Conservation (phyloP, 2,329 filamentous ascomycete genomes). For the Coniochaeta hoffmannii region DNA sequence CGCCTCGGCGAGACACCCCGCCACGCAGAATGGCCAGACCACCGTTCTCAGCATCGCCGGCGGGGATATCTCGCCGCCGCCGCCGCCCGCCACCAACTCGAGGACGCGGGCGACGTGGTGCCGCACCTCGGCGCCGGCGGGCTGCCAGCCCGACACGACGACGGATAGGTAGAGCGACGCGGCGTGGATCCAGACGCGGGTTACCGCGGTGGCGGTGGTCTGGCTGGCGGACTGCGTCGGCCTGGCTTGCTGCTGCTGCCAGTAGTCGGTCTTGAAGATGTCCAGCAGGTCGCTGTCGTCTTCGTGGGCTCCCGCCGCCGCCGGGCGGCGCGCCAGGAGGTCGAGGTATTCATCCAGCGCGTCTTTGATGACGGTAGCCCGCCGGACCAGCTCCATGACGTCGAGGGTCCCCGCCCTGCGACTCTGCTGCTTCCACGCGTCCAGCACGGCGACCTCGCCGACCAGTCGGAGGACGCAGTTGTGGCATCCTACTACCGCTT, state of each 20-base stretch:
- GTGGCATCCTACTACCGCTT: slow-evolving; percentile 45
- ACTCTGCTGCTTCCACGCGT: slow-evolving; percentile 46
- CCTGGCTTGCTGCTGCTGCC: not conserved
- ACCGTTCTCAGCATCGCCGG: slow-evolving; percentile 22
- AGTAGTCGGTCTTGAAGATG: not conserved
- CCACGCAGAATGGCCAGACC: slow-evolving; percentile 28
- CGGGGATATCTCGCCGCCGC: slow-evolving; percentile 16
- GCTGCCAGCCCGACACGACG: slow-evolving; percentile 44
- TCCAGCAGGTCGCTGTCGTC: not conserved
- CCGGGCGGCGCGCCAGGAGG: slow-evolving; percentile 14
- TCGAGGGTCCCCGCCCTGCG: slow-evolving; percentile 35
- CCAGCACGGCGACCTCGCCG: slow-evolving; percentile 43
- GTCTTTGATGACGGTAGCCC: slow-evolving; percentile 32
- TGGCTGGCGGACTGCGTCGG: not conserved
- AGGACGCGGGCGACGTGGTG: slow-evolving; percentile 20
- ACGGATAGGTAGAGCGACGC: slow-evolving; percentile 39
- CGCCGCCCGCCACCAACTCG: slow-evolving; percentile 23
- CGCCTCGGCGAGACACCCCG: slow-evolving; percentile 27
- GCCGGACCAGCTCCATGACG: slow-evolving; percentile 34
- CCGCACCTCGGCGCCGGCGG: slow-evolving; percentile 32
- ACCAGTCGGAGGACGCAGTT: slow-evolving; percentile 50
- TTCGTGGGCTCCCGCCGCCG: not conserved
- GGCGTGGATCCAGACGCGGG: slow-evolving; percentile 39
- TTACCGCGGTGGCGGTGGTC: not conserved
- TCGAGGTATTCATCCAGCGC: slow-evolving; percentile 25